phyloP scores from a whole-genome alignment of 768 basidiomycete genomes.

The Polyporus arcularius region DNA sequence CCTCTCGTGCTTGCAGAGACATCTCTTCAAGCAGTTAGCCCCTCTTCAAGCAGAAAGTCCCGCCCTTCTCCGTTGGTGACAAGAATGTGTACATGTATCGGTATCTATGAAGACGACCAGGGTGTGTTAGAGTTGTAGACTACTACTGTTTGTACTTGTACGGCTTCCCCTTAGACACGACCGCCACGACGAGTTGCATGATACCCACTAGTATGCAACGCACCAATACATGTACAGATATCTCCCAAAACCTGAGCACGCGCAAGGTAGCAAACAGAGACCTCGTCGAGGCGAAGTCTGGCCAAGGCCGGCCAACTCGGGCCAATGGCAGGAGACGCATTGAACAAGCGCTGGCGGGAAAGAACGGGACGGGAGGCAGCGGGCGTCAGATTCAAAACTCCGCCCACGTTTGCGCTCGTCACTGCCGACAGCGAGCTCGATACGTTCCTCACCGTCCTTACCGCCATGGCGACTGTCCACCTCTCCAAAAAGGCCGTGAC shows the following conservation, averaged over 20 bases:
- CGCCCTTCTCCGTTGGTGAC: background rate
- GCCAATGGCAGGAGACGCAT: background rate
- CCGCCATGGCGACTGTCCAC: conserved; percentile 67
- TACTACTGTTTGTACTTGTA: background rate
- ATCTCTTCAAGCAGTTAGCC: conserved; percentile 36
- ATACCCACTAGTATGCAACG: background rate
- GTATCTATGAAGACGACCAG: background rate
- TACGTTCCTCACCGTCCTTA: conserved; percentile 7
- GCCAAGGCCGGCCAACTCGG: background rate
- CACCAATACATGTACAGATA: no score
- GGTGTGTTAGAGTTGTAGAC: no score
- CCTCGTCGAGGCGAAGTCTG: background rate
- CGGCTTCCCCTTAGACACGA: background rate
- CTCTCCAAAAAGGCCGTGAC: conserved; percentile 82
- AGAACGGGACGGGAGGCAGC: conserved; percentile 19
- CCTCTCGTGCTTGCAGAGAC: conserved; percentile 58
- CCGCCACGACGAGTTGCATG: background rate
- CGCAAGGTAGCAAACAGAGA: no score
- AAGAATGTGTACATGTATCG: no score
- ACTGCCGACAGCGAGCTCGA: conserved; percentile 24
- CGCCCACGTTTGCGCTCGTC: conserved; percentile 24
- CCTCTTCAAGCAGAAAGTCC: conserved; percentile 8
- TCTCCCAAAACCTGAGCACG: no score
- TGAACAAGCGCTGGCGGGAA: conserved; percentile 11
- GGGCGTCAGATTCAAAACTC: conserved; percentile 24